Evolutionary conservation across 2,329 filamentous ascomycete genomes (phyloP), one percentile per base, ranked within the genome.

Genomic region (Lasiodiplodia gonubiensis): DNA sequence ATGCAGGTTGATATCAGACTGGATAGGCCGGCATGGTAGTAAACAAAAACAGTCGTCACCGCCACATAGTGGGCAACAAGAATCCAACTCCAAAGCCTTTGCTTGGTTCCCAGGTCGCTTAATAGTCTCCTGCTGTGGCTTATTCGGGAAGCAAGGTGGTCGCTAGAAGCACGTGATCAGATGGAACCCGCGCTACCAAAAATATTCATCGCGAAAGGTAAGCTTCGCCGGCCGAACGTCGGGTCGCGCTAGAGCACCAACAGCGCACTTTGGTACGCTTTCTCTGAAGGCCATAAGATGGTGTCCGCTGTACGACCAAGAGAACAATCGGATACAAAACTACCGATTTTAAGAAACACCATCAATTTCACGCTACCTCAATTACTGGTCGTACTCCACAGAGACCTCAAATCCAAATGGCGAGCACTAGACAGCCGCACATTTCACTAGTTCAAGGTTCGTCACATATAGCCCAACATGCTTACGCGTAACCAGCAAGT

Each of bases 401-500:
- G 65, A 53, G 18, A 48, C 55, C 65, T 52, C 52, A n/a, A 42
- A 49, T 46, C 60, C 16, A 25, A 23, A 21, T 23, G 30, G 54
- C 63, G 10, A 57, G 23, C 11, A 33, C 66, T 67, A 21, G 55
- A 23, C 49, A 92, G 91, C 77, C 89, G 91, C 68, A 89, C 90
- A 53, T 92, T 90, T 69, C 91, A 93, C 3, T 90, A 93, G 72
- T 92, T 93, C 79, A 90, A 89, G 71, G 77, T 76, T 69, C 10
- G 68, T 35, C 27, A 4, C 10, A 39, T 42, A 8, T 18, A 2
- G n/a, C 10, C 27, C 21, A 51, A n/a, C 11, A 21, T 48, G 21
- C 37, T 14, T 4, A 55, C 53, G 18, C 12, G 25, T 52, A 10
- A 25, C 48, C 0, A 46, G n/a, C 8, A 21, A 46, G 46, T 23